These are phyloP conservation scores for Nicotiana sylvestris DNA, from an alignment of 257 asterid species.

Conservation along the genomic window DNA sequence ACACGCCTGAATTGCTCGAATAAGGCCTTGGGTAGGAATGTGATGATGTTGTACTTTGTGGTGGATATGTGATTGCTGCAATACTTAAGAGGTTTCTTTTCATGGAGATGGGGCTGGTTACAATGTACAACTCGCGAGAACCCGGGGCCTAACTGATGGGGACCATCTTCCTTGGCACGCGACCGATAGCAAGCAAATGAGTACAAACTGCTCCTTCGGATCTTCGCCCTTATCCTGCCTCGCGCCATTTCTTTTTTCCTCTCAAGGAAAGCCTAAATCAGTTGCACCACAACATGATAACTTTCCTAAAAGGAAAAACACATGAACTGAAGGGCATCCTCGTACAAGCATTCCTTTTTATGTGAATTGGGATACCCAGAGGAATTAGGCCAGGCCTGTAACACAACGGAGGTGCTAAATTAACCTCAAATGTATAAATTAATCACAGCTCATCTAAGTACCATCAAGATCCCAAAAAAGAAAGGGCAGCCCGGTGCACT, in stretches of 20 bases:
- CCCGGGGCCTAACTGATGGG: conserved; percentile 68
- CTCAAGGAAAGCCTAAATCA: conserved; percentile 16
- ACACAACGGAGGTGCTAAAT: neutral
- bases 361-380: neutral
- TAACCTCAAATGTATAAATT: neutral
- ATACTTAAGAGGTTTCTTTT: conserved; percentile 60
- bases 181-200: conserved; percentile 70
- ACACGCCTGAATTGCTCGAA: conserved; percentile 94
- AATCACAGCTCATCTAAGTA: neutral
- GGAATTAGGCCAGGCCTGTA: neutral
- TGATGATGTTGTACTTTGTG: conserved; percentile 75
- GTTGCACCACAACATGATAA: neutral
- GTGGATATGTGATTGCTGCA: conserved; percentile 74
- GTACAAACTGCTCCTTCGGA: conserved; percentile 71
- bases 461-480: neutral
- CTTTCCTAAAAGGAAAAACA: neutral
- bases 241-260: conserved; percentile 43
- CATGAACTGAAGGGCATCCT: conserved; percentile 34
- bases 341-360: conserved; percentile 19
- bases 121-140: conserved; percentile 72
- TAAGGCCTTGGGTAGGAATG: conserved; percentile 87
- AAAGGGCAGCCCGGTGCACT: too few species aligned
- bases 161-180: conserved; percentile 33
- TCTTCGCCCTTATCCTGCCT: conserved; percentile 73
- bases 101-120: conserved; percentile 71